phyloP scores from a whole-genome alignment of 108 stramenopile genomes.

The Cyclotella atomus region DNA sequence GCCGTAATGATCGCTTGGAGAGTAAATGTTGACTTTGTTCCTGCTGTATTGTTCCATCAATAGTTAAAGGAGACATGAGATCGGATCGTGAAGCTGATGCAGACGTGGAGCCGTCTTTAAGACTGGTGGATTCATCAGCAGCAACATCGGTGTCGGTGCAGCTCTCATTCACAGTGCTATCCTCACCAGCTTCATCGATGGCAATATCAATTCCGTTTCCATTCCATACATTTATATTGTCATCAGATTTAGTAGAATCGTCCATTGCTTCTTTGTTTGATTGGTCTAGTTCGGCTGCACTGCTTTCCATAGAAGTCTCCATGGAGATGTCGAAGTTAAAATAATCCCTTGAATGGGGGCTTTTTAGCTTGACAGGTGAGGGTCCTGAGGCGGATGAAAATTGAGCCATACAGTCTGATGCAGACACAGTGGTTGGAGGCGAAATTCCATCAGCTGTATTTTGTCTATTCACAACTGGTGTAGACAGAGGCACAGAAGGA shows the following conservation, averaged over 20 bases:
- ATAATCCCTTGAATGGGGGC: background rate
- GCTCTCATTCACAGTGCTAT: background rate
- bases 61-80: background rate
- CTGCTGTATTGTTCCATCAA: background rate
- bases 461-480: background rate
- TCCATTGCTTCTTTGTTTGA: background rate
- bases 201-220: slow-evolving; percentile 17
- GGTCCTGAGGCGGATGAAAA: slow-evolving; percentile 21
- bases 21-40: background rate
- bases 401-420: slow-evolving; percentile 17
- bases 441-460: background rate
- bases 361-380: slow-evolving; percentile 9
- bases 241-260: slow-evolving; percentile 10
- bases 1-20: background rate
- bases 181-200: background rate
- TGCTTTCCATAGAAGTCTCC: slow-evolving; percentile 1
- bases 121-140: background rate
- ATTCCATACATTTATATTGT: slow-evolving; percentile 19
- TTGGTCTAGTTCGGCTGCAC: too few species aligned
- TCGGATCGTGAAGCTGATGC: background rate
- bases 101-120: background rate
- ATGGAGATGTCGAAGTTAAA: slow-evolving; percentile 17
- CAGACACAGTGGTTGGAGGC: slow-evolving; percentile 11
- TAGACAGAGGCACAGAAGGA: background rate
- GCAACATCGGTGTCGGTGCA: background rate